phyloP scores from a whole-genome alignment of 768 basidiomycete genomes.

The Phaeotremella fagi region DNA sequence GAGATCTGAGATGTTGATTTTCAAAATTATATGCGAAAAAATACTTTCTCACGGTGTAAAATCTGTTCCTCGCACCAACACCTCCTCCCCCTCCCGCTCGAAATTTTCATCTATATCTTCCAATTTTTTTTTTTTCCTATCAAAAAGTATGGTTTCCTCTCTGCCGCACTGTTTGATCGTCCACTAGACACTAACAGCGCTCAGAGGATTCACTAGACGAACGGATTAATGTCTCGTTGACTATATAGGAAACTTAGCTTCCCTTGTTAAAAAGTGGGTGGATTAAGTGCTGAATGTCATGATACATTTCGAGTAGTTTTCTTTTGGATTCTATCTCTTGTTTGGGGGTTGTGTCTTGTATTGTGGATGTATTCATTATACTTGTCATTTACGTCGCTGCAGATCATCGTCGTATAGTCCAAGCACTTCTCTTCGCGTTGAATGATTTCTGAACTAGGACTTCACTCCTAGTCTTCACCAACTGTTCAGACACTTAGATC shows the following conservation, averaged over 20 bases:
- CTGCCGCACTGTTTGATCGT: slow-evolving; percentile 12
- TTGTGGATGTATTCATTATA: too few species aligned
- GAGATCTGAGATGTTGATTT: neutral
- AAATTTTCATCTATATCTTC: neutral
- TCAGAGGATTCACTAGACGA: slow-evolving; percentile 37
- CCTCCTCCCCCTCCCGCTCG: neutral
- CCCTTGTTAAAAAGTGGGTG: slow-evolving; percentile 6
- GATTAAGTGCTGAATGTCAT: slow-evolving; percentile 24
- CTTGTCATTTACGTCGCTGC: too few species aligned
- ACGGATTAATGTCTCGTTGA: slow-evolving; percentile 46
- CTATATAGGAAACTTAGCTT: slow-evolving; percentile 35
- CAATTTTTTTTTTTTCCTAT: slow-evolving; percentile 6
- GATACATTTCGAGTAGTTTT: slow-evolving; percentile 18
- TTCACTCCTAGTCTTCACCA: too few species aligned
- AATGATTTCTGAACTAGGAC: too few species aligned
- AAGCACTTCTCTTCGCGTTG: too few species aligned
- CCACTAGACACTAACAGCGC: neutral
- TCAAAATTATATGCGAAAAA: too few species aligned
- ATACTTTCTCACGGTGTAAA: too few species aligned
- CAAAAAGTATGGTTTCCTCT: slow-evolving; percentile 11
- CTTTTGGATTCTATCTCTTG: too few species aligned
- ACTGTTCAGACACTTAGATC: too few species aligned
- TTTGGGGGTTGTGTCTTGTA: too few species aligned
- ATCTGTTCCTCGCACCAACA: neutral
- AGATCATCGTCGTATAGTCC: too few species aligned